phyloP scores from a whole-genome alignment of 306 rosid genomes.

The Prosopis cineraria region DNA sequence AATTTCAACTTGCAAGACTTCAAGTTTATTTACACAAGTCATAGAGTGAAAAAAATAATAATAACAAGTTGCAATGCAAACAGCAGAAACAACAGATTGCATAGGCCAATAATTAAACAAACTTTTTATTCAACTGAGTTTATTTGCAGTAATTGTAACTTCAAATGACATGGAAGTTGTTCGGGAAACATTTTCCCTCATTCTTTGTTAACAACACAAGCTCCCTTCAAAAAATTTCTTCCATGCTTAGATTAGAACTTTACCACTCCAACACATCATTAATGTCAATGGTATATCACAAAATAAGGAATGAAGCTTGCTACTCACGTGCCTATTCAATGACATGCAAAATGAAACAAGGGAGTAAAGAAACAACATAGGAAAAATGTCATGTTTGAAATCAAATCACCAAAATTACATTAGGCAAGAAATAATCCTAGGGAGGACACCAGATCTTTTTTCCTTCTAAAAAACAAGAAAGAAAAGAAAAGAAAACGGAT shows the following conservation, averaged over 20 bases:
- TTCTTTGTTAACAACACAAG: not conserved
- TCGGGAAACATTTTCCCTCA: not conserved
- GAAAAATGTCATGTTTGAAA: not conserved
- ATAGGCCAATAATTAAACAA: not conserved
- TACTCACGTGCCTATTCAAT: not conserved
- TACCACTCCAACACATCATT: not conserved
- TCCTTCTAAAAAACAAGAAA: too few species aligned
- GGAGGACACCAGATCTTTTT: too few species aligned
- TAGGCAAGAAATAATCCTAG: too few species aligned
- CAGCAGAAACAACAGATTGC: slow-evolving; percentile 6
- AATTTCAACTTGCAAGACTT: not conserved
- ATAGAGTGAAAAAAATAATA: not conserved
- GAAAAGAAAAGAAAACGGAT: not conserved
- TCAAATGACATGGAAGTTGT: not conserved
- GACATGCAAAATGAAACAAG: not conserved
- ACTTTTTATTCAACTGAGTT: not conserved
- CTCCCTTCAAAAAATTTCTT: not conserved
- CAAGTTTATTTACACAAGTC: not conserved
- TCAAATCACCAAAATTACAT: not conserved
- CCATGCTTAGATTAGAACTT: slow-evolving; percentile 9
- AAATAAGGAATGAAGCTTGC: not conserved
- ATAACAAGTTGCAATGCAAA: not conserved
- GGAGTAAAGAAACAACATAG: not conserved
- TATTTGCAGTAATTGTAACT: slow-evolving; percentile 1
- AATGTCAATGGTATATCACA: not conserved